Evolutionary conservation across 306 rosid species (phyloP).

Genomic region (Alnus rubra): DNA sequence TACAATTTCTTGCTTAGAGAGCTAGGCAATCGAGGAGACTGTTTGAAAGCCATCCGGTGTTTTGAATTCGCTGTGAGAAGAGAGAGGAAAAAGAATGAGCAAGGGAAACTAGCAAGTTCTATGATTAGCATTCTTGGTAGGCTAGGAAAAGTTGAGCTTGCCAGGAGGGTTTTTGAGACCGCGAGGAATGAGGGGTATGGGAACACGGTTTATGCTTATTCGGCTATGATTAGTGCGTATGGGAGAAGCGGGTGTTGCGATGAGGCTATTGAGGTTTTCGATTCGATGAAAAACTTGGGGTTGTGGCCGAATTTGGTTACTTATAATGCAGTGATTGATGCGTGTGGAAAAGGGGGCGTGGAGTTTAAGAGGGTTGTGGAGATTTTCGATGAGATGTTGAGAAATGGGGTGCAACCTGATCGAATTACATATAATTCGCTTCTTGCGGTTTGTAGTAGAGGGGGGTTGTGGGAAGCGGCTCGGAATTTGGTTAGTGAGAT

Average conservation of each 20-base stretch:
- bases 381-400: conserved; percentile 70
- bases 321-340: conserved; percentile 87
- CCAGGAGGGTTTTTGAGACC: conserved; percentile 53
- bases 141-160: conserved; percentile 74
- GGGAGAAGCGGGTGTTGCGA: conserved; percentile 67
- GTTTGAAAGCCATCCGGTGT: conserved; percentile 51
- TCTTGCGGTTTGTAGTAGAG: conserved; percentile 71
- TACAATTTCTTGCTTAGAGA: conserved; percentile 67
- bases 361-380: conserved; percentile 62
- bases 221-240: conserved; percentile 79
- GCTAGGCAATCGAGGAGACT: conserved; percentile 65
- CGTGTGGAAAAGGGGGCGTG: conserved; percentile 74
- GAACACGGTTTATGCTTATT: conserved; percentile 69
- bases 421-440: conserved; percentile 82
- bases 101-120: conserved; percentile 75
- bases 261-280: conserved; percentile 57
- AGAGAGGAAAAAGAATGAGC: conserved; percentile 52
- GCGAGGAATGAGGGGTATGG: conserved; percentile 75
- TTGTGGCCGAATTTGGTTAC: conserved; percentile 82
- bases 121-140: conserved; percentile 91
- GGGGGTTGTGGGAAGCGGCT: conserved; percentile 84
- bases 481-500: conserved; percentile 62
- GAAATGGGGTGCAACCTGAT: conserved; percentile 63
- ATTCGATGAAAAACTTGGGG: conserved; percentile 63
- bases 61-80: conserved; percentile 68